Evolutionary conservation across 768 basidiomycete species (phyloP).

Genomic region (Mrakia gelida): DNA sequence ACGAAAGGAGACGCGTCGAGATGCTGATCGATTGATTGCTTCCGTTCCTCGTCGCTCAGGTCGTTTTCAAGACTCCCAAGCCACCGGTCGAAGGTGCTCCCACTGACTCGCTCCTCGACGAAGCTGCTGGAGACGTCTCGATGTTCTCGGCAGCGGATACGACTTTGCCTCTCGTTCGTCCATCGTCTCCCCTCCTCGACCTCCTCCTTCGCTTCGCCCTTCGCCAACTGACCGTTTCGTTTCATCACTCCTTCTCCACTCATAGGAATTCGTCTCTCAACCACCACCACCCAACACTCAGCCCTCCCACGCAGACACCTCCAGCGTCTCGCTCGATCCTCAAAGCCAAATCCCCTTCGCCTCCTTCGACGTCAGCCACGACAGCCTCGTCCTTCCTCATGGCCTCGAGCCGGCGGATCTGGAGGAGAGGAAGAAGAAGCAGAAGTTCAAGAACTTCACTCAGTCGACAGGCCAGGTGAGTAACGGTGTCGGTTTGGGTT

Average conservation of each 20-base stretch:
- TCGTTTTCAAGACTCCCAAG: not conserved
- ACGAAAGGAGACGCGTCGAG: too few relatives aligned
- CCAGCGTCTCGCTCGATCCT: not conserved
- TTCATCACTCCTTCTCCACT: not conserved
- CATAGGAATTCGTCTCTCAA: slow-evolving; percentile 29
- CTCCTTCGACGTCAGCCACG: slow-evolving; percentile 55
- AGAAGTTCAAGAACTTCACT: slow-evolving; percentile 77
- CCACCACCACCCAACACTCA: not conserved
- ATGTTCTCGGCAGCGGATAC: not conserved
- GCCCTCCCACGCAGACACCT: not conserved
- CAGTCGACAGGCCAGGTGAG: slow-evolving; percentile 46
- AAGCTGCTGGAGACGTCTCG: not conserved
- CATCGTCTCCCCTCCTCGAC: too few relatives aligned
- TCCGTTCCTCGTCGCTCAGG: not conserved
- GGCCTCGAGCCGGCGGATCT: slow-evolving; percentile 51
- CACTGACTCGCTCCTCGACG: not conserved
- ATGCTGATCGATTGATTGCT: not conserved
- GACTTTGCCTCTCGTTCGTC: not conserved
- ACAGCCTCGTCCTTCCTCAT: slow-evolving; percentile 50
- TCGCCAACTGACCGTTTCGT: not conserved
- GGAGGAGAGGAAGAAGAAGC: slow-evolving; percentile 49
- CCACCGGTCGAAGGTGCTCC: not conserved
- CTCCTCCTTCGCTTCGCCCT: too few relatives aligned
- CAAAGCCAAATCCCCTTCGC: not conserved
- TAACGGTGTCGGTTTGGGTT: slow-evolving; percentile 37